phyloP scores from a whole-genome alignment of 441 rosid genomes.

The Aquilaria agallochum region DNA sequence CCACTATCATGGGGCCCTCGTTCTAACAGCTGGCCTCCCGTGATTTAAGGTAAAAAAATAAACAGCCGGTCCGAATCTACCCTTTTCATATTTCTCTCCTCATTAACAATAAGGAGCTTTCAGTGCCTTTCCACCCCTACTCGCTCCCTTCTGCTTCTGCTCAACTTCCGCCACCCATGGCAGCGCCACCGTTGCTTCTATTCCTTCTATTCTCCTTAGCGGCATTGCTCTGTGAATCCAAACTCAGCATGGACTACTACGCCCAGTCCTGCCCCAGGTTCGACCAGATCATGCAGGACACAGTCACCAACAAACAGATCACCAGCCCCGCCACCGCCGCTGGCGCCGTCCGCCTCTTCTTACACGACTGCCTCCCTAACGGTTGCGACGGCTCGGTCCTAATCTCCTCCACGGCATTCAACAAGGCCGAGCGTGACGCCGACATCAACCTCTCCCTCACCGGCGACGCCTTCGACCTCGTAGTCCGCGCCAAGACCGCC shows the following conservation, averaged over 20 bases:
- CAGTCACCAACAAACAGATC: slow-evolving; percentile 63
- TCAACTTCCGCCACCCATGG: slow-evolving; percentile 5
- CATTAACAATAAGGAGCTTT: not conserved
- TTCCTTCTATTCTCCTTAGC: slow-evolving; percentile 22
- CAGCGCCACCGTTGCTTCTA: slow-evolving; percentile 18
- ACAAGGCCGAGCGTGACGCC: slow-evolving; percentile 59
- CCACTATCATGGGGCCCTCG: too few relatives aligned
- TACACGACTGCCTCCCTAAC: slow-evolving; percentile 59
- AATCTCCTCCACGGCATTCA: slow-evolving; percentile 50
- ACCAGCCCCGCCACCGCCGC: slow-evolving; percentile 65
- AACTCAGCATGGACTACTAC: slow-evolving; percentile 44
- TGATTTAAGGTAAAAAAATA: too few relatives aligned
- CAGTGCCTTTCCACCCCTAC: too few relatives aligned
- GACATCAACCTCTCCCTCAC: slow-evolving; percentile 74
- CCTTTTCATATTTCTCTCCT: not conserved
- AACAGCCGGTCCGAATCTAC: too few relatives aligned
- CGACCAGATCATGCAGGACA: slow-evolving; percentile 45
- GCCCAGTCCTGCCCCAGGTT: slow-evolving; percentile 49
- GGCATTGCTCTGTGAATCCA: slow-evolving; percentile 23
- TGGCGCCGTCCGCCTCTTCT: slow-evolving; percentile 52
- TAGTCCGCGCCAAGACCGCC: slow-evolving; percentile 63
- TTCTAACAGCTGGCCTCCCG: too few relatives aligned
- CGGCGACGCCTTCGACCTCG: slow-evolving; percentile 70
- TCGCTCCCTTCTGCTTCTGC: not conserved
- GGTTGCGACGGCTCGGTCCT: slow-evolving; percentile 65